Evolutionary conservation across 2,329 filamentous ascomycete genomes (phyloP), one percentile per base, ranked within the genome.

Genomic region (Penicillium sp.): DNA sequence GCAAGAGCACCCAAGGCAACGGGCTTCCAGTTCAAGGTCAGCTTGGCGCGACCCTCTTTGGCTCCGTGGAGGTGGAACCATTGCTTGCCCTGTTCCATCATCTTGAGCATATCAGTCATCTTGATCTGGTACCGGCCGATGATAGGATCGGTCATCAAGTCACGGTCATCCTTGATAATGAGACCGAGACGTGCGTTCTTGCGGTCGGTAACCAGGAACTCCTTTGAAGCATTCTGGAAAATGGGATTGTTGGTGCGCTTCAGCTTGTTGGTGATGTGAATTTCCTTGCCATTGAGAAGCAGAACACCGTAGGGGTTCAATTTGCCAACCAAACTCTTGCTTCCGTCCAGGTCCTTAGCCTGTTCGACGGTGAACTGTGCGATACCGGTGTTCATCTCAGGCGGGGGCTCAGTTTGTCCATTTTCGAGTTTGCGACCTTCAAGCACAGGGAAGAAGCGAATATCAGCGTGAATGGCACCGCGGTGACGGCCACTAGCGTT

Each of bases 221-320:
- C 94, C 75, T 96, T 96, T 62, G 86, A 88, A 6, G 89, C 89
- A 68, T 97, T 88, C 49, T 93, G 87, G 87, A 92, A 99, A 65
- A 99, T 92, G 7, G 94, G 94, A 65, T 96, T 94, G 76, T 99
- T 99, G 54, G 91, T 97, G 56, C 93, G 87, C 81, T 97, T 99
- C 65, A 96, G 82, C 73, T 92, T 95, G 75, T 91, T 90, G 48
- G 92, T 95, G 51, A 85, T 81, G 65, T 96, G 91, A 4, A 97
- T 82, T 69, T 95, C 88, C 74, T 94, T 95, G 58, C 90, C 89
- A 65, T 99, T 99, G 62, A 99, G 83, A 42, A 96, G 81, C 46
- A 99, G 81, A 29, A 86, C 81, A 9, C 90, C 92, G 62, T 97
- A 99, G 1, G 94, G 94, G 72, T 91, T 97, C 43, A 99, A 85